Conservation (phyloP, 2,329 filamentous ascomycete species). For the Ceratocystis harringtonii region DNA sequence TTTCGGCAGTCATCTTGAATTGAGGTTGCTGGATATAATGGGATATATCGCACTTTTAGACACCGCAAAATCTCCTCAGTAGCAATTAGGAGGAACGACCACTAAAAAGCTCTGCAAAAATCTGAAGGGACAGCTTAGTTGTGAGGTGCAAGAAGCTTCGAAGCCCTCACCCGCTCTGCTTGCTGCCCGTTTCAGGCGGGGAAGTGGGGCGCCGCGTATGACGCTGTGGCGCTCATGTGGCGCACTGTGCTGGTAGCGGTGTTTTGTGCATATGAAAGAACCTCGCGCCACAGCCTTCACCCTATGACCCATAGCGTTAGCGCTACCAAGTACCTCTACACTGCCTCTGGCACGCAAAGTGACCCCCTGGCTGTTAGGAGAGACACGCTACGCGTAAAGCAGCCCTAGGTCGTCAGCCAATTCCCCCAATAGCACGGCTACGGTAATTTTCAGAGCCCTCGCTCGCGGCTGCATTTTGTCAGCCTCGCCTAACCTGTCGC, state of each 20-base stretch:
- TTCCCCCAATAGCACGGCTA: neutral
- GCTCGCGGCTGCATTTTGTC: constrained; percentile 10
- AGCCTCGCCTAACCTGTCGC: constrained; percentile 17
- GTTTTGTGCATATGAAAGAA: neutral
- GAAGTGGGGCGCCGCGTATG: constrained; percentile 16
- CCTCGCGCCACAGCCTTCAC: neutral
- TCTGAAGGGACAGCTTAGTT: constrained; percentile 14
- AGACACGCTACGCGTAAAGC: constrained; percentile 16
- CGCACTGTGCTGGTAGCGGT: neutral
- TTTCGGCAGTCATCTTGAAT: constrained; percentile 30
- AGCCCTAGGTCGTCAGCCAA: neutral
- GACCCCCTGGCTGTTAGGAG: constrained; percentile 3
- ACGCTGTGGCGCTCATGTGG: constrained; percentile 15
- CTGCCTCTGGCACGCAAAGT: neutral
- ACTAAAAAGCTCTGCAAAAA: constrained; percentile 17
- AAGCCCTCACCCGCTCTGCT: constrained; percentile 10
- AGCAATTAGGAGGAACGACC: constrained; percentile 16
- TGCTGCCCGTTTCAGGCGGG: constrained; percentile 15
- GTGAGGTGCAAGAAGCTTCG: constrained; percentile 13
- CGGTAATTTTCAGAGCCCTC: constrained; percentile 8
- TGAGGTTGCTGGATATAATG: constrained; percentile 1
- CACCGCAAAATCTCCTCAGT: constrained; percentile 11
- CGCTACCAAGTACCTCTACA: constrained; percentile 6
- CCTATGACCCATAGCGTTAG: neutral
- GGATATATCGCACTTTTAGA: constrained; percentile 14